Evolutionary conservation across 768 basidiomycete species (phyloP).

Genomic region (Leucogyrophana mollusca): DNA sequence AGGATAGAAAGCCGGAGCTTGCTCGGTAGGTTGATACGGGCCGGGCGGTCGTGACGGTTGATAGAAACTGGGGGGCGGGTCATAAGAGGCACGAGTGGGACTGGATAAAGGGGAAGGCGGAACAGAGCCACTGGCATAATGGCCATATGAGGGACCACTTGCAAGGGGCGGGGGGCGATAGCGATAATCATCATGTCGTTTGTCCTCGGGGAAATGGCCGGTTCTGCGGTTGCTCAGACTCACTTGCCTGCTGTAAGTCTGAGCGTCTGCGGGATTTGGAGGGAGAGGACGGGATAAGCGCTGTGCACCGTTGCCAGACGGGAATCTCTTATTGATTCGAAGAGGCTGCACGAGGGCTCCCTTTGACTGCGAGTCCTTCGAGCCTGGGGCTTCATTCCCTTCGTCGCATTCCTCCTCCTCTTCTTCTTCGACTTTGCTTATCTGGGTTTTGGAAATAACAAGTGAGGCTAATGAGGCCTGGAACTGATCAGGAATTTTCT

Average conservation of each 20-base stretch:
- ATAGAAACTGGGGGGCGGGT: conserved; percentile 13
- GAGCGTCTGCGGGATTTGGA: conserved; percentile 13
- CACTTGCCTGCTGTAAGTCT: neutral
- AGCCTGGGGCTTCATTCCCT: conserved; percentile 6
- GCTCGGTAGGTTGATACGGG: conserved; percentile 6
- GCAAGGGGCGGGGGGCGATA: conserved; percentile 38
- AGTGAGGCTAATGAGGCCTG: conserved; percentile 9
- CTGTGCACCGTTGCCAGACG: neutral
- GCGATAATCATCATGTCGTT: neutral
- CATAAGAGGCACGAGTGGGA: conserved; percentile 19
- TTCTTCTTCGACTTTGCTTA: conserved; percentile 7
- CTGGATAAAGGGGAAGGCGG: conserved; percentile 19
- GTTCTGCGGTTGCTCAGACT: neutral
- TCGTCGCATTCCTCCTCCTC: conserved; percentile 19
- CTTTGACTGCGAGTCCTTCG: conserved; percentile 8
- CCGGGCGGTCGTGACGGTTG: conserved; percentile 8
- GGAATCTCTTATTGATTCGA: conserved; percentile 9
- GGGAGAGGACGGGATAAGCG: conserved; percentile 26
- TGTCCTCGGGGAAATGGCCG: conserved; percentile 6
- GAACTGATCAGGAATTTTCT: conserved; percentile 39
- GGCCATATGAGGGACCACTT: conserved; percentile 34
- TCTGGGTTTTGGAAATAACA: conserved; percentile 10
- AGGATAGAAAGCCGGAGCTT: conserved; percentile 16
- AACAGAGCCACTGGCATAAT: conserved; percentile 20
- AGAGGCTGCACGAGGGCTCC: conserved; percentile 5